Base-by-base conservation (phyloP, 1,284 basidiomycete genomes). In the Kalmanozyma brasiliensis region DNA sequence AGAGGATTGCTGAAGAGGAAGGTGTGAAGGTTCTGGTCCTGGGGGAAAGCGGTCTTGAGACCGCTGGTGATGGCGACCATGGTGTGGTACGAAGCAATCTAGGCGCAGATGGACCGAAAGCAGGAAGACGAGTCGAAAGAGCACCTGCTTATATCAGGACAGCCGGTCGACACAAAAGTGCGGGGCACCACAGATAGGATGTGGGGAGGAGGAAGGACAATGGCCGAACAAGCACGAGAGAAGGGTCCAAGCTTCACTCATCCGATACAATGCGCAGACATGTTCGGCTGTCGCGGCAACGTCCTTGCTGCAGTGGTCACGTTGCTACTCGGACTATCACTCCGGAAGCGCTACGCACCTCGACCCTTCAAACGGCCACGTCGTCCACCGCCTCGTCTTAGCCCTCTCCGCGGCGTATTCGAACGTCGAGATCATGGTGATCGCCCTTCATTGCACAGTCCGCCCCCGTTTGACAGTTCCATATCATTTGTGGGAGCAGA, bases 1-100 rank as follows among this genome's bases (percentile, higher is more conserved):
- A 74, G 57, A 6, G 72, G 72, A 29, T 74, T 71, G 51, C 59
- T 64, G 46, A 74, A 74, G 42, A 66, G 56, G 38, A 71, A 71
- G 8, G 57, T 59, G 55, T 63, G 57, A 8, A 74, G 41, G 35
- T 74, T 71, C 35, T 49, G 56, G 33, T 66, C 33, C 8, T 61
- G 20, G 0, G 68, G 68, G 38, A 71, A 71, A 14, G 58, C 8
- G n/a, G 46, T 35, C 36, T 48, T 44, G 43, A 56, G 59, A 14
- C 66, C 66, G 43, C 55, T 52, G 22, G 52, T 56, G 38, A 33
- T 47, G 19, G 47, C 44, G 24, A 48, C 38, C 63, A 59, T 66
- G 29, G 16, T 48, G 47, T 14, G 13, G 10, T 11, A 7, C 1
- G 6, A 29, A 29, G 6, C 26, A 23, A n/a, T 1, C 14, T 44